Base-by-base conservation (phyloP, 2,329 filamentous ascomycete genomes). In the Didymella segeticola region DNA sequence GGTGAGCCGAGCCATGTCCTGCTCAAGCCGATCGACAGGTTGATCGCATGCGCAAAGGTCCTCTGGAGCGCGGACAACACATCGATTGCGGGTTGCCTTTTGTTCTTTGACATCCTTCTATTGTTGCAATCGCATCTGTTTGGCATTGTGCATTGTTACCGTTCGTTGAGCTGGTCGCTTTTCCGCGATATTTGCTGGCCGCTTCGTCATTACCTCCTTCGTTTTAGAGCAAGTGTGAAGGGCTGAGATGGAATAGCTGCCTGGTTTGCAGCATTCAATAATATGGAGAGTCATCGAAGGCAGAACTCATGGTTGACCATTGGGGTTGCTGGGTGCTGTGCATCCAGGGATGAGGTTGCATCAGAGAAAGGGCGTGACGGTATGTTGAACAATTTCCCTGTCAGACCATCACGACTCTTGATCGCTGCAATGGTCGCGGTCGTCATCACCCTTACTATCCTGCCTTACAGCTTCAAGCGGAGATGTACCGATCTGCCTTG, bases 291-390 rank as follows among this genome's bases (percentile, higher is more conserved):
- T 31, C 54, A 65, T 39, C 51, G 57, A 42, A 60, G 56, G 51
- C 61, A 37, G 47, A 58, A 56, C 53, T 51, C 67, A 55, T 75
- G 72, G 72, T 63, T 71, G 68, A 71, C 65, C 61, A 72, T 73
- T 46, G 61, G 63, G n/a, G 65, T 72, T 12, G n/a, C 34, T 12
- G 51, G 45, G 62, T 75, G 72, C 69, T 74, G 72, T 69, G 71
- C 69, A 66, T 70, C 71, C 42, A 64, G 60, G 46, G 66, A 67
- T 30, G 64, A 68, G 37, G 45, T 64, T 36, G 64, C 64, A 3
- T 62, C 67, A n/a, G 63, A 71, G 43, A 60, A 59, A 27, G 58
- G 56, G 41, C 61, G 48, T 36, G 57, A 56, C 60, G 66, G 71
- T 74, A 70, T 48, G 72, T 72, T 53, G 17, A 47, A 51, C 39